These are phyloP conservation scores for Cyclotella baltica DNA, from an alignment of 108 stramenopile genomes.

Conservation along the genomic window DNA sequence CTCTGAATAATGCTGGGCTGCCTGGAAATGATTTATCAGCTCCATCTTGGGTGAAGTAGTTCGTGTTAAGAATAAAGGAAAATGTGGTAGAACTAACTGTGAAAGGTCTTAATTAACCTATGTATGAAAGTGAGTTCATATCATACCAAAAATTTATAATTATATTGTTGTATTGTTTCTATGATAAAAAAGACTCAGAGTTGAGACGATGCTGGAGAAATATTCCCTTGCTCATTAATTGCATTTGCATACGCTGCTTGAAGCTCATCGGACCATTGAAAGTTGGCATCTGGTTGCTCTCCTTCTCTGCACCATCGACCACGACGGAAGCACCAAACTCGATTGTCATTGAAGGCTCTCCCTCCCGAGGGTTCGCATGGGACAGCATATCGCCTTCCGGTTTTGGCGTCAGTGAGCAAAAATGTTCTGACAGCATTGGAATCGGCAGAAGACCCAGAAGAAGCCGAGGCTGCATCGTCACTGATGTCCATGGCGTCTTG, in stretches of 20 bases:
- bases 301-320: slow-evolving; percentile 81
- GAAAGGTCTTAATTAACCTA: no score
- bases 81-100: no score
- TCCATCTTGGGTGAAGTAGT: no score
- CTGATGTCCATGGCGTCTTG: slow-evolving; percentile 69
- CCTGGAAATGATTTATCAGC: no score
- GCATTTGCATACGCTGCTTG: slow-evolving; percentile 79
- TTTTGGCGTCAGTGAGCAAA: slow-evolving; percentile 73
- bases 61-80: no score
- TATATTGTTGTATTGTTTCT: not conserved
- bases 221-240: slow-evolving; percentile 48
- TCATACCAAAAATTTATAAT: no score
- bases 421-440: slow-evolving; percentile 76
- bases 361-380: slow-evolving; percentile 88
- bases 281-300: slow-evolving; percentile 83
- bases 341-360: slow-evolving; percentile 79
- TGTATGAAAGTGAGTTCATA: no score
- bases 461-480: slow-evolving; percentile 33
- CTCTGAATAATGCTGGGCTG: no score
- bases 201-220: slow-evolving; percentile 5
- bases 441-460: slow-evolving; percentile 22
- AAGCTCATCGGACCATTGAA: slow-evolving; percentile 84
- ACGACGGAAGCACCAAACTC: slow-evolving; percentile 88
- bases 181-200: slow-evolving; percentile 3
- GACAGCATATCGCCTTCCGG: slow-evolving; percentile 84